Conservation (phyloP, 768 basidiomycete species). For the Auricularia cornea region DNA sequence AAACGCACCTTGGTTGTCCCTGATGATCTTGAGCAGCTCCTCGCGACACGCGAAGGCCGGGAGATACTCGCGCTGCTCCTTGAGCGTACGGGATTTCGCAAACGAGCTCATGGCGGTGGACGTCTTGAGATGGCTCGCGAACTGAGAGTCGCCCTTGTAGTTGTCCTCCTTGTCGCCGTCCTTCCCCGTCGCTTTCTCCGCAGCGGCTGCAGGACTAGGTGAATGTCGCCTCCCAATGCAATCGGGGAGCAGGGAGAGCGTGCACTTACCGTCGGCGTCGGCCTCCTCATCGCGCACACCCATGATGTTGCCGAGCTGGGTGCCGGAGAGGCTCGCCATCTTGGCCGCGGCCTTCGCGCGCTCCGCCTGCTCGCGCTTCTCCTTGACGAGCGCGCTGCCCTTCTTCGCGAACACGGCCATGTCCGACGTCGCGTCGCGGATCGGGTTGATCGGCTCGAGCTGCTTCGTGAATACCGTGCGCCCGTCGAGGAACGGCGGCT, state of each 20-base stretch:
- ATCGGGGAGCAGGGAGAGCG: slow-evolving; percentile 2
- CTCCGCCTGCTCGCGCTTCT: slow-evolving; percentile 94
- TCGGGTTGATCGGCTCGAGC: slow-evolving; percentile 94
- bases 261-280: slow-evolving; percentile 74
- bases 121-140: slow-evolving; percentile 86
- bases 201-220: slow-evolving; percentile 58
- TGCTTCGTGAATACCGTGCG: slow-evolving; percentile 94
- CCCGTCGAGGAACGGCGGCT: slow-evolving; percentile 96
- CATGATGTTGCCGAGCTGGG: slow-evolving; percentile 93
- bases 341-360: slow-evolving; percentile 95
- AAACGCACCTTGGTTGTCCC: slow-evolving; percentile 85
- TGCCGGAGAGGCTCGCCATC: slow-evolving; percentile 84
- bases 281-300: slow-evolving; percentile 94
- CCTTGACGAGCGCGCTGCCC: slow-evolving; percentile 88
- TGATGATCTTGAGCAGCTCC: slow-evolving; percentile 75
- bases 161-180: slow-evolving; percentile 45
- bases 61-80: slow-evolving; percentile 92
- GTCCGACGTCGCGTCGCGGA: slow-evolving; percentile 87
- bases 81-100: slow-evolving; percentile 71
- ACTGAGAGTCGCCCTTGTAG: slow-evolving; percentile 94
- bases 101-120: slow-evolving; percentile 73
- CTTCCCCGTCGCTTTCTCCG: slow-evolving; percentile 40
- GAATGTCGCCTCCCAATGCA: slow-evolving; percentile 44
- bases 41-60: slow-evolving; percentile 97
- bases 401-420: slow-evolving; percentile 96